phyloP scores from a whole-genome alignment of 73 alveolate genomes.

The Paramecium primaurelia region DNA sequence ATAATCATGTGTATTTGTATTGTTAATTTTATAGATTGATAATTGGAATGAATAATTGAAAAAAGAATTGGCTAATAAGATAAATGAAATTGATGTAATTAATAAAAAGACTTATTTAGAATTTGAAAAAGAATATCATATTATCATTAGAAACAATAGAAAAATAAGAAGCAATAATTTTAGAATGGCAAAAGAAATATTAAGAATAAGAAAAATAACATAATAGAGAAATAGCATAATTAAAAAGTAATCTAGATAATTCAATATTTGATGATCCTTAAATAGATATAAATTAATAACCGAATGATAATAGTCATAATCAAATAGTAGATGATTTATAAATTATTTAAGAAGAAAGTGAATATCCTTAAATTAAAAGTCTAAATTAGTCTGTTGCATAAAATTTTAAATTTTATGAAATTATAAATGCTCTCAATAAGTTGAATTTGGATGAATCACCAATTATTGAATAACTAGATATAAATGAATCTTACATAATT shows the following conservation, averaged over 20 bases:
- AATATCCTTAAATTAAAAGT: background rate
- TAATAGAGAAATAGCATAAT: background rate
- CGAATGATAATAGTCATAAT: background rate
- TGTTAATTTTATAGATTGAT: background rate
- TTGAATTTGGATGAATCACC: background rate
- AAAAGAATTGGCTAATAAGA: background rate
- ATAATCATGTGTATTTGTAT: slow-evolving; percentile 5
- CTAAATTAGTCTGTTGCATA: background rate
- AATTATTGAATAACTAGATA: background rate
- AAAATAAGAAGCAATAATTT: background rate
- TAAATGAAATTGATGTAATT: background rate
- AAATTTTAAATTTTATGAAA: background rate
- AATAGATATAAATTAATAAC: background rate
- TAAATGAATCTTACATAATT: background rate
- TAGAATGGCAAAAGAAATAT: background rate
- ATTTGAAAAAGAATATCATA: background rate
- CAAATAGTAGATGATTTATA: background rate
- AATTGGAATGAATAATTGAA: background rate
- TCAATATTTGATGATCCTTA: background rate
- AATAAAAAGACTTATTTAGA: background rate
- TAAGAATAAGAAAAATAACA: background rate
- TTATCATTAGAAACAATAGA: background rate
- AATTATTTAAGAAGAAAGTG: background rate
- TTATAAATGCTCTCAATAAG: background rate
- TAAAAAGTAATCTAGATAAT: background rate